phyloP scores from a whole-genome alignment of 768 basidiomycete species.

The Rhizopogon vinicolor region DNA sequence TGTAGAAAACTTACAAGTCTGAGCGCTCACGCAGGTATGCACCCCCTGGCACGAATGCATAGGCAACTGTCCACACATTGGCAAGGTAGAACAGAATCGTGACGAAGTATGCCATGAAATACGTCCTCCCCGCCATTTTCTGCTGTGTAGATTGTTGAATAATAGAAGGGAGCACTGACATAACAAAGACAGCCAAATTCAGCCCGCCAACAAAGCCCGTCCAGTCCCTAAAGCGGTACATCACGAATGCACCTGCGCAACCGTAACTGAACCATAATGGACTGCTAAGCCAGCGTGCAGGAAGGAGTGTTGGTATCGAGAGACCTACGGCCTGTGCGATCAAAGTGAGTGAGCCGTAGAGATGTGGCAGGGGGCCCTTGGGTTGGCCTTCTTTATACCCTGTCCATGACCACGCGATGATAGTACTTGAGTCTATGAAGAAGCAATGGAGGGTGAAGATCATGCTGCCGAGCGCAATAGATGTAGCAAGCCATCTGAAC shows the following conservation, averaged over 20 bases:
- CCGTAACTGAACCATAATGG: constrained; percentile 56
- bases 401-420: constrained; percentile 87
- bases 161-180: constrained; percentile 55
- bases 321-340: constrained; percentile 58
- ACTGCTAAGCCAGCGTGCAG: constrained; percentile 27
- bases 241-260: constrained; percentile 42
- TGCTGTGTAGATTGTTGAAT: constrained; percentile 42
- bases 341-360: constrained; percentile 67
- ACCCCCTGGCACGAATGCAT: constrained; percentile 87
- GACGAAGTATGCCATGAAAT: constrained; percentile 52
- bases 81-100: constrained; percentile 62
- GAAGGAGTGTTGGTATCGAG: constrained; percentile 32
- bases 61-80: constrained; percentile 81
- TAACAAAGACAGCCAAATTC: constrained; percentile 55
- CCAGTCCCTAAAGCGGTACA: constrained; percentile 66
- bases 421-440: constrained; percentile 69
- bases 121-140: constrained; percentile 42
- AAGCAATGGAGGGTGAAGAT: constrained; percentile 72
- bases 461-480: constrained; percentile 61
- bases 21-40: constrained; percentile 72
- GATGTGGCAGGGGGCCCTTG: constrained; percentile 67
- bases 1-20: constrained; percentile 48
- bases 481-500: constrained; percentile 32
- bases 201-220: constrained; percentile 66
- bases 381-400: constrained; percentile 64